phyloP scores from a whole-genome alignment of 352 stramenopile species.

The Phytophthora aleatoria region DNA sequence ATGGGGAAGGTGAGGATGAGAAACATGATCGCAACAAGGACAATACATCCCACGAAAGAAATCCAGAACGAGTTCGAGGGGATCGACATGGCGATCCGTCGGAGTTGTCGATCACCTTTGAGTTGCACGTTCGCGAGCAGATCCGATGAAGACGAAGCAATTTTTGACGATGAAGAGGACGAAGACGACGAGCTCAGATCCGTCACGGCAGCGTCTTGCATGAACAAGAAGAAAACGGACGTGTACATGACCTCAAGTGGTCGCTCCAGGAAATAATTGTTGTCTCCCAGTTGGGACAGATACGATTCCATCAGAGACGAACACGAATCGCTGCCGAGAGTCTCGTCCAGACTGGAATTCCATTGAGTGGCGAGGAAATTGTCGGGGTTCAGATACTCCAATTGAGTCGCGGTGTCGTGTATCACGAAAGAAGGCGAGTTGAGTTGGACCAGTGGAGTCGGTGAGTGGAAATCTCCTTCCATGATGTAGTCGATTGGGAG shows the following conservation, averaged over 20 bases:
- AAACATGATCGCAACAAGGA: slow-evolving; percentile 29
- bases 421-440: slow-evolving; percentile 36
- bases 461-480: slow-evolving; percentile 40
- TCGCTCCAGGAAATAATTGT: slow-evolving; percentile 44
- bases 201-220: slow-evolving; percentile 42
- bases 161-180: slow-evolving; percentile 12
- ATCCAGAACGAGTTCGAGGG: slow-evolving; percentile 38
- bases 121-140: slow-evolving; percentile 35
- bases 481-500: slow-evolving; percentile 32
- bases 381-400: slow-evolving; percentile 35
- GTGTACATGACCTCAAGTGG: slow-evolving; percentile 54
- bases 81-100: slow-evolving; percentile 38
- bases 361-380: slow-evolving; percentile 32
- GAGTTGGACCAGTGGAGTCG: slow-evolving; percentile 50
- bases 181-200: slow-evolving; percentile 27
- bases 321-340: slow-evolving; percentile 30
- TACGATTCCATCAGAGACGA: slow-evolving; percentile 56
- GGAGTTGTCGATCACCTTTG: slow-evolving; percentile 42
- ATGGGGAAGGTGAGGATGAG: slow-evolving; percentile 37
- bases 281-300: slow-evolving; percentile 40
- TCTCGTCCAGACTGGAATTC: slow-evolving; percentile 27
- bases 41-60: slow-evolving; percentile 31
- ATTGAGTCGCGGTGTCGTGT: slow-evolving; percentile 15
- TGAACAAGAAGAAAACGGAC: slow-evolving; percentile 50
- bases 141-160: slow-evolving; percentile 13